These are phyloP conservation scores for Saturnispora sekii DNA, from an alignment of 805 yeast genomes.

Conservation along the genomic window DNA sequence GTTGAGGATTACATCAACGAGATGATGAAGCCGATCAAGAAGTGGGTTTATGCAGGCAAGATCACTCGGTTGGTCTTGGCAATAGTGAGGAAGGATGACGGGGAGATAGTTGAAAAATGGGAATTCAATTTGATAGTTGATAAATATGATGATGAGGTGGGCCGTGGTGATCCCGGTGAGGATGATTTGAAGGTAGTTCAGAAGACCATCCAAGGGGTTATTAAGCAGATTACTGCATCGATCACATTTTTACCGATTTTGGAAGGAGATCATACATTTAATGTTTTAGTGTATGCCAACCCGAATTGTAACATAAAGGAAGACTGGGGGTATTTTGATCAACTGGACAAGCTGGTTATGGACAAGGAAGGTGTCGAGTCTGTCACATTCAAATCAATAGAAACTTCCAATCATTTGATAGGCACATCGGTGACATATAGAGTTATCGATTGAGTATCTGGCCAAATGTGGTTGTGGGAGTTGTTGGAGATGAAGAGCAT, in stretches of 20 bases:
- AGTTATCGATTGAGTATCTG: constrained; percentile 10
- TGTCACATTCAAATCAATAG: constrained; percentile 60
- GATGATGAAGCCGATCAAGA: constrained; percentile 59
- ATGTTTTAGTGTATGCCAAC: constrained; percentile 75
- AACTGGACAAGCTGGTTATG: constrained; percentile 40
- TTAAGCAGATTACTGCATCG: constrained; percentile 83
- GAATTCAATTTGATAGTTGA: constrained; percentile 37
- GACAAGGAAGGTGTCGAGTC: constrained; percentile 48
- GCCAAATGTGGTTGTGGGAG: too few relatives aligned
- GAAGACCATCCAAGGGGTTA: constrained; percentile 71
- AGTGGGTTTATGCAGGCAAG: constrained; percentile 65
- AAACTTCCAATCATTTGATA: constrained; percentile 58
- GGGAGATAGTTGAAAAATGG: constrained; percentile 77
- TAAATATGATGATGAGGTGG: constrained; percentile 3
- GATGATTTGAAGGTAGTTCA: constrained; percentile 40
- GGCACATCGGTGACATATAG: constrained; percentile 64
- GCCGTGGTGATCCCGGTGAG: constrained; percentile 6
- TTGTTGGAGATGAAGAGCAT: too few relatives aligned
- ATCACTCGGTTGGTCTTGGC: constrained; percentile 63
- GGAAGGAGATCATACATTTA: constrained; percentile 59
- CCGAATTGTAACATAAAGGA: constrained; percentile 56
- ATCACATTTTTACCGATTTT: constrained; percentile 77
- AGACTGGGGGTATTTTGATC: constrained; percentile 63
- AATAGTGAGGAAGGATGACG: constrained; percentile 56
- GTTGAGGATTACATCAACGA: constrained; percentile 57